Conservation (phyloP, 257 asterid genomes). For the Solanum pennellii region DNA sequence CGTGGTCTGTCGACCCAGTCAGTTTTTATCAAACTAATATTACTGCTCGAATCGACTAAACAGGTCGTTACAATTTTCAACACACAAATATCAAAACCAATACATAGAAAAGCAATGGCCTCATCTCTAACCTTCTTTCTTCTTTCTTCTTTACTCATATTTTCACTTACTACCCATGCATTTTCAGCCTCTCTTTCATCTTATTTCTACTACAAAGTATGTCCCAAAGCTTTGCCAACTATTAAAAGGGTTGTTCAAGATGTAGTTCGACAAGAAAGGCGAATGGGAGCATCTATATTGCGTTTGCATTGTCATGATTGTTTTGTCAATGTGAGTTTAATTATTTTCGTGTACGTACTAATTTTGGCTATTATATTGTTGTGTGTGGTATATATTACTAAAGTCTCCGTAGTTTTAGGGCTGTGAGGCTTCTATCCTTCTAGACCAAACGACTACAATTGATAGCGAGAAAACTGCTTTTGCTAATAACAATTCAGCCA, state of each 20-base stretch:
- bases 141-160: background rate
- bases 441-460: background rate
- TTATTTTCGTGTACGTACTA: background rate
- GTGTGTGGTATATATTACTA: background rate
- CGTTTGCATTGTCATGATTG: background rate
- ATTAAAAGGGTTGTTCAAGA: background rate
- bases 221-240: background rate
- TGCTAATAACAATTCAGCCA: background rate
- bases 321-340: background rate
- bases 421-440: background rate
- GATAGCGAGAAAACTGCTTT: background rate
- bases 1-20: too few species aligned
- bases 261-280: background rate
- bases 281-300: background rate
- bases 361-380: background rate
- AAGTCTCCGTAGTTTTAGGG: background rate
- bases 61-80: too few species aligned
- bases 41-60: too few species aligned
- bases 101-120: background rate
- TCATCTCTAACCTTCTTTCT: background rate
- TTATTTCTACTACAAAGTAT: background rate
- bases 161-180: background rate
- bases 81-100: background rate
- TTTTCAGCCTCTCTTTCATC: background rate
- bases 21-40: too few species aligned